Evolutionary conservation across 73 alveolate genomes (phyloP).

Genomic region (Paramecium octaurelia): DNA sequence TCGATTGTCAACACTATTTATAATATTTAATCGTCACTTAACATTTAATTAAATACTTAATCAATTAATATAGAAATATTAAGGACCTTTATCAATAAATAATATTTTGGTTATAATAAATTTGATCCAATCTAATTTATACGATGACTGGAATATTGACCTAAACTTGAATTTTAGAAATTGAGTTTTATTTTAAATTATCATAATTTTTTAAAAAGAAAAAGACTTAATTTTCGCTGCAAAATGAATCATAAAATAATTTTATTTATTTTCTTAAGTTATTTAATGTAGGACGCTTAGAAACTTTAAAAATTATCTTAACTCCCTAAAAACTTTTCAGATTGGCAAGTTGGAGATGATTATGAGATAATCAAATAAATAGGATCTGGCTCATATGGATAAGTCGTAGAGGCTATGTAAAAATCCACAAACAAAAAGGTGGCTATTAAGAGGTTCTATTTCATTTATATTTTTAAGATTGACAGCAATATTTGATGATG

Average conservation of each 20-base stretch:
- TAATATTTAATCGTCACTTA: not conserved
- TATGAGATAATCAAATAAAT: constrained; percentile 82
- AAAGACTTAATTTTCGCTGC: not conserved
- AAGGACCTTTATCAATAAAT: not conserved
- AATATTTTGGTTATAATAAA: not conserved
- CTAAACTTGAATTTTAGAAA: not conserved
- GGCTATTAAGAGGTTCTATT: constrained; percentile 65
- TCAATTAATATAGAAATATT: not conserved
- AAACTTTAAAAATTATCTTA: constrained; percentile 24
- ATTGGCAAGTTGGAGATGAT: constrained; percentile 83
- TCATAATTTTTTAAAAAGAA: not conserved
- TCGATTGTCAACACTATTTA: not conserved
- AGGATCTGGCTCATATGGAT: constrained; percentile 95
- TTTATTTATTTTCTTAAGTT: not conserved
- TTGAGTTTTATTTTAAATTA: not conserved
- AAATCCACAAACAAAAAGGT: constrained; percentile 84
- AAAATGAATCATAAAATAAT: not conserved
- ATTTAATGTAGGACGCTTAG: constrained; percentile 18
- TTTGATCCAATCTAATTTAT: not conserved
- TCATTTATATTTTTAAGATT: constrained; percentile 37
- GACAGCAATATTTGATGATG: constrained; percentile 87
- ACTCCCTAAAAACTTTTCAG: constrained; percentile 56
- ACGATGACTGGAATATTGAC: not conserved
- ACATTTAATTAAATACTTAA: not conserved
- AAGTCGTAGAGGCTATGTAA: constrained; percentile 87